Percentiles rank a stretch among this genome's conserved stretches.
Conservation (phyloP, 2,329 filamentous ascomycete species). For the Podosphaera fusca region DNA sequence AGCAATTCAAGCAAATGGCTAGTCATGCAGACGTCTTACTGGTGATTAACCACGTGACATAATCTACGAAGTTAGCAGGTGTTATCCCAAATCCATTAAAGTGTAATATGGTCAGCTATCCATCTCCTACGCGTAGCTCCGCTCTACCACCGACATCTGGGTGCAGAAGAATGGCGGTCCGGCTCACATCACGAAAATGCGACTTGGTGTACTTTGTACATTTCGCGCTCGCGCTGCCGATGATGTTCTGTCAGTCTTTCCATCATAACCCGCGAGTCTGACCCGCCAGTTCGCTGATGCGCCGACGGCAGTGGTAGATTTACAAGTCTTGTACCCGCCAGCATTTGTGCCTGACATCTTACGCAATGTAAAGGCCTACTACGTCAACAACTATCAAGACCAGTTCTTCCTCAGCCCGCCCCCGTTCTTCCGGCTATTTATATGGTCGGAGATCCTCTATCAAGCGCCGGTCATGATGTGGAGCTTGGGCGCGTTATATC, state of each 20-base stretch:
- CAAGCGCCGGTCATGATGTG: slow-evolving; percentile 38
- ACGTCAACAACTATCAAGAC: slow-evolving; percentile 36
- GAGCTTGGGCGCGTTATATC: slow-evolving; percentile 30
- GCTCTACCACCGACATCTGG: not conserved
- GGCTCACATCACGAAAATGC: slow-evolving; percentile 13
- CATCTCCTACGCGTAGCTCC: not conserved
- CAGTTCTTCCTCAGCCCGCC: slow-evolving; percentile 37
- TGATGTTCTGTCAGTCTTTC: slow-evolving; percentile 32
- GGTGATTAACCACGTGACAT: too few species aligned
- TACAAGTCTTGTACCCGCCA: slow-evolving; percentile 32
- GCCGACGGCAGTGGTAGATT: slow-evolving; percentile 28
- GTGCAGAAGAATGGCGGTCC: slow-evolving; percentile 8
- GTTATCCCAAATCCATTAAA: too few species aligned
- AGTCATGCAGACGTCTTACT: too few species aligned
- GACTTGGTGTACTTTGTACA: slow-evolving; percentile 27
- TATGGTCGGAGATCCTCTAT: slow-evolving; percentile 34
- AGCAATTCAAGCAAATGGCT: too few species aligned
- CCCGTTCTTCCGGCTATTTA: slow-evolving; percentile 33
- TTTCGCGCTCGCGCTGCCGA: slow-evolving; percentile 36
- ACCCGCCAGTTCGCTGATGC: not conserved
- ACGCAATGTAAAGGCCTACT: slow-evolving; percentile 27
- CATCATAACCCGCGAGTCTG: not conserved
- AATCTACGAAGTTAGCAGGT: too few species aligned
- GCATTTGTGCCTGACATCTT: slow-evolving; percentile 26
- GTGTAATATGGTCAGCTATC: too few species aligned